Evolutionary conservation across 2,329 filamentous ascomycete genomes (phyloP).

Genomic region (Pestalotiopsis sp.): DNA sequence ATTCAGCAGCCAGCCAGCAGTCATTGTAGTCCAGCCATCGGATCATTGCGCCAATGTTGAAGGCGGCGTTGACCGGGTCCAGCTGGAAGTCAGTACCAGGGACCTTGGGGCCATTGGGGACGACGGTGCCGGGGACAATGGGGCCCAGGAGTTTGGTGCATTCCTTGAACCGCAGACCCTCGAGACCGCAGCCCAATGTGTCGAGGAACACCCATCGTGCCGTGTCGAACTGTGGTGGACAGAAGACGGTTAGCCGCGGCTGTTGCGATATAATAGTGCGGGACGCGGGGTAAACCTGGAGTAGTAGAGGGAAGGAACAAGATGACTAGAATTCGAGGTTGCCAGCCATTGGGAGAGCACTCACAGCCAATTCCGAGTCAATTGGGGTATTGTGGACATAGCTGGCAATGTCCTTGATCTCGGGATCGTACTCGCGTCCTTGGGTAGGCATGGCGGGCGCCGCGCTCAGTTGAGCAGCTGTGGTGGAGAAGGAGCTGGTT

Average conservation of each 20-base stretch:
- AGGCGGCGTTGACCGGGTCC: conserved; percentile 92
- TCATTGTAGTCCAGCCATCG: conserved; percentile 99
- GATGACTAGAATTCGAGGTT: neutral
- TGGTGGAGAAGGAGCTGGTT: conserved; percentile 50
- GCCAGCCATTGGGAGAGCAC: conserved; percentile 36
- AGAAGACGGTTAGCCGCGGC: conserved; percentile 29
- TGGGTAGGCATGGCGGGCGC: conserved; percentile 54
- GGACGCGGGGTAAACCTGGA: conserved; percentile 21
- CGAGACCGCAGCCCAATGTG: conserved; percentile 93
- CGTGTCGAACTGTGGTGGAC: conserved; percentile 76
- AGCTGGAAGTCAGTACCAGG: conserved; percentile 92
- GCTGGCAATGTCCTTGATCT: conserved; percentile 92
- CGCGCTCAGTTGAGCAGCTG: conserved; percentile 47
- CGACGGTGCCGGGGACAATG: conserved; percentile 84
- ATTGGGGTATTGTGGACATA: conserved; percentile 94
- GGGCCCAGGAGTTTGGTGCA: conserved; percentile 95
- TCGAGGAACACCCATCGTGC: conserved; percentile 96
- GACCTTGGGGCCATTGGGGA: conserved; percentile 90
- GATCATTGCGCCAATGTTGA: conserved; percentile 99
- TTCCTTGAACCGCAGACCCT: conserved; percentile 93
- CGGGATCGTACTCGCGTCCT: conserved; percentile 76
- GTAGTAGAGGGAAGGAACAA: neutral
- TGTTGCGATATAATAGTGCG: conserved; percentile 10
- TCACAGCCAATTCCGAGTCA: conserved; percentile 88
- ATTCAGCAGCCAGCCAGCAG: conserved; percentile 98